Evolutionary conservation across 2,329 filamentous ascomycete genomes (phyloP).

Genomic region (Ophiostoma populinum): DNA sequence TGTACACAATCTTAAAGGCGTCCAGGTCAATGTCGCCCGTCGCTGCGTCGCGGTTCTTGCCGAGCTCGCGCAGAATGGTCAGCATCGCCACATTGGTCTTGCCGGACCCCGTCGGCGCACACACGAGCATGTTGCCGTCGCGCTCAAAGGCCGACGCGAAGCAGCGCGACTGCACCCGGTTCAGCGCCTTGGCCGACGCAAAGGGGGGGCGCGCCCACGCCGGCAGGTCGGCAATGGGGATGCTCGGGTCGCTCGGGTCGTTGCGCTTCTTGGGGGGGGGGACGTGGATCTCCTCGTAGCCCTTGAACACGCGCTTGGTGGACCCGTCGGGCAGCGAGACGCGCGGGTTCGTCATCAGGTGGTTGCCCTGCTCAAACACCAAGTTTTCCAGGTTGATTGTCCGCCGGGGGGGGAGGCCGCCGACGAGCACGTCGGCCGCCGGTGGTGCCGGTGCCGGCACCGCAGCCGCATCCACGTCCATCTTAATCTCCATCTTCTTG

Average conservation of each 20-base stretch:
- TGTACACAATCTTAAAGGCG: slow-evolving; percentile 96
- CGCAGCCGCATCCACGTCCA: slow-evolving; percentile 67
- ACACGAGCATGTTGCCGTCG: slow-evolving; percentile 95
- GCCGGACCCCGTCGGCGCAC: slow-evolving; percentile 89
- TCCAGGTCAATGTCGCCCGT: slow-evolving; percentile 93
- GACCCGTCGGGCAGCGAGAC: slow-evolving; percentile 88
- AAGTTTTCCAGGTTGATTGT: slow-evolving; percentile 90
- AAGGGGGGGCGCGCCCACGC: slow-evolving; percentile 85
- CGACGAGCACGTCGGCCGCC: slow-evolving; percentile 43
- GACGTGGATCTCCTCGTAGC: slow-evolving; percentile 96
- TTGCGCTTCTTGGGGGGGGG: slow-evolving; percentile 77
- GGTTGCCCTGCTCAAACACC: slow-evolving; percentile 93
- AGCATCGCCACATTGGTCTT: slow-evolving; percentile 99
- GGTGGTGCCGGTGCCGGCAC: slow-evolving; percentile 33
- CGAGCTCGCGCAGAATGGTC: slow-evolving; percentile 87
- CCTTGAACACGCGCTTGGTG: slow-evolving; percentile 89
- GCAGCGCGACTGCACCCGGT: slow-evolving; percentile 90
- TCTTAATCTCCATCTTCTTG: slow-evolving; percentile 73
- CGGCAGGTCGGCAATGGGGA: slow-evolving; percentile 75
- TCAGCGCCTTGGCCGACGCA: slow-evolving; percentile 69
- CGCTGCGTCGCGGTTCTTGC: slow-evolving; percentile 75
- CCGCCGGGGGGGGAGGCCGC: slow-evolving; percentile 71
- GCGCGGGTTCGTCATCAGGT: slow-evolving; percentile 98
- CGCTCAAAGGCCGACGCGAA: slow-evolving; percentile 80
- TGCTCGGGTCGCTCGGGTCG: slow-evolving; percentile 62